phyloP scores from a whole-genome alignment of 2,329 filamentous ascomycete genomes.

The Colletotrichum sp. region DNA sequence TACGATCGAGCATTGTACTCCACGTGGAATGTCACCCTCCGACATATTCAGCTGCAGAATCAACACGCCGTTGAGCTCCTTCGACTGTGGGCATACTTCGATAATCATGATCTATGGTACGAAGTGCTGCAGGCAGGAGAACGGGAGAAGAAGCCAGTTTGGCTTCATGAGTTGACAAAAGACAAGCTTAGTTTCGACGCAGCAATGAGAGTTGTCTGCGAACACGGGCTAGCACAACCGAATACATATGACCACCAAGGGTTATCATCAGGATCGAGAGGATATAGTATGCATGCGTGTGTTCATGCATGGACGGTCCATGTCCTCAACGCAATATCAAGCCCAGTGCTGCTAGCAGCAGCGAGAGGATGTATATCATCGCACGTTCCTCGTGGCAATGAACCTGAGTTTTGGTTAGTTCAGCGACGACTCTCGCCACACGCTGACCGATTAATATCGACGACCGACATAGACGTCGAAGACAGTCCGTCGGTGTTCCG shows the following conservation, averaged over 20 bases:
- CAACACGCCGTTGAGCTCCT: slow-evolving; percentile 36
- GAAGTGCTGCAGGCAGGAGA: slow-evolving; percentile 37
- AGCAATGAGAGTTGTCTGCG: background rate
- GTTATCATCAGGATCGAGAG: background rate
- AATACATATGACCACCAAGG: background rate
- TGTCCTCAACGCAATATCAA: slow-evolving; percentile 26
- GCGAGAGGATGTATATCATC: slow-evolving; percentile 17
- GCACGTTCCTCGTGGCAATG: slow-evolving; percentile 6
- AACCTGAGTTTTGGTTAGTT: slow-evolving; percentile 13
- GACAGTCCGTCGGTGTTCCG: slow-evolving; percentile 11
- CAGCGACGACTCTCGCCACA: slow-evolving; percentile 26
- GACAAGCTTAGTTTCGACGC: slow-evolving; percentile 28
- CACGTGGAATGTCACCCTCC: slow-evolving; percentile 44
- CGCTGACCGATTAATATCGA: slow-evolving; percentile 19
- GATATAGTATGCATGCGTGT: slow-evolving; percentile 33
- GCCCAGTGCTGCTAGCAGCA: background rate
- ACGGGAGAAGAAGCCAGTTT: slow-evolving; percentile 11
- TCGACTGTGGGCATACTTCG: slow-evolving; percentile 46
- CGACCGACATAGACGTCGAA: slow-evolving; percentile 27
- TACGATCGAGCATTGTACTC: slow-evolving; percentile 39
- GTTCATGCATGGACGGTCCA: slow-evolving; percentile 36
- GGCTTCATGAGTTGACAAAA: slow-evolving; percentile 27
- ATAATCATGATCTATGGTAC: slow-evolving; percentile 49
- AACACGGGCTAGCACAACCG: background rate
- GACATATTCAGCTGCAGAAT: slow-evolving; percentile 36